These are phyloP conservation scores for Colletotrichum tropicale DNA, from an alignment of 2,329 filamentous ascomycete genomes.

Conservation along the genomic window DNA sequence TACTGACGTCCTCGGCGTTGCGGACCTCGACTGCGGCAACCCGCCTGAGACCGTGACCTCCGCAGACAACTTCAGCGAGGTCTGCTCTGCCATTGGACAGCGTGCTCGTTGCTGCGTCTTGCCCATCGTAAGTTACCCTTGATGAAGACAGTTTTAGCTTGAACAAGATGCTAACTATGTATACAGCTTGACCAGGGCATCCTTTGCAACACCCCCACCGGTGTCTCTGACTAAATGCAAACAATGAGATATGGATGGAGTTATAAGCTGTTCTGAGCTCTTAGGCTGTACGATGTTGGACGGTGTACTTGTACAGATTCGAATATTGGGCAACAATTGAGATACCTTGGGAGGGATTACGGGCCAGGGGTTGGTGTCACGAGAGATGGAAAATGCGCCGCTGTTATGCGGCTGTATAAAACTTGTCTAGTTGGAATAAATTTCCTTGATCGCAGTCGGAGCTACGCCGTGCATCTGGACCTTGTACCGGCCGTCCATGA, in stretches of 20 bases:
- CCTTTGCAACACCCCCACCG: conserved; percentile 37
- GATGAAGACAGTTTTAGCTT: neutral
- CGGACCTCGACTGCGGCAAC: conserved; percentile 58
- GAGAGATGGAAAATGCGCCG: neutral
- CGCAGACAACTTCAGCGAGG: conserved; percentile 46
- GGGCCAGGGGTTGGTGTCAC: neutral
- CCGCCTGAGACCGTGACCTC: conserved; percentile 42
- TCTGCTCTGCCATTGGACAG: conserved; percentile 55
- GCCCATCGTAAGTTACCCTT: conserved; percentile 39
- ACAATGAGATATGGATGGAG: neutral
- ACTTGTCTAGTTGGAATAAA: neutral
- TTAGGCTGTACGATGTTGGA: neutral
- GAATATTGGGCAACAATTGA: neutral
- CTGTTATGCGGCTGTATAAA: neutral
- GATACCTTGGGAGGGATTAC: neutral
- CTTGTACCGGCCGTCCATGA: neutral
- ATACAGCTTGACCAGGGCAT: conserved; percentile 34
- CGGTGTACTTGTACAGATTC: neutral
- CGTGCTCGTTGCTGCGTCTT: conserved; percentile 62
- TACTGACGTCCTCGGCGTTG: conserved; percentile 63
- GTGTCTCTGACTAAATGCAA: conserved; percentile 28
- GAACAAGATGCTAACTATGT: neutral
- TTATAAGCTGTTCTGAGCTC: neutral
- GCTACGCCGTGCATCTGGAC: neutral
- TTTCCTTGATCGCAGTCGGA: neutral